Evolutionary conservation across 768 basidiomycete species (phyloP).

Genomic region (Boletus vinaceobasis): DNA sequence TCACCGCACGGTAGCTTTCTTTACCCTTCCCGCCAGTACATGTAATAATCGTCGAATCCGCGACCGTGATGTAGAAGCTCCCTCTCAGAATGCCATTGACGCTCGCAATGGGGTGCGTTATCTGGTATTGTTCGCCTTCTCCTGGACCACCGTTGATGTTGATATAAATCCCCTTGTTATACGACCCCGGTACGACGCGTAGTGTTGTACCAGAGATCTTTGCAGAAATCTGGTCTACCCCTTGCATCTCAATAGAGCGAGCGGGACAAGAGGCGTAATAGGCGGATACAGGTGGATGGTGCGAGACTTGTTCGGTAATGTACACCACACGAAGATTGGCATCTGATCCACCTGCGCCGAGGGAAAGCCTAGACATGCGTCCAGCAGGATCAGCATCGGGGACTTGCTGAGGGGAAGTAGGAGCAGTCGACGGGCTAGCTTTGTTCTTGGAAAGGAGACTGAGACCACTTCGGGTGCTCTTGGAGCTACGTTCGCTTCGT

Average conservation of each 20-base stretch:
- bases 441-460: slow-evolving; percentile 53
- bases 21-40: slow-evolving; percentile 66
- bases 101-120: slow-evolving; percentile 84
- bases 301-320: slow-evolving; percentile 92
- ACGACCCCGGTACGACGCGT: slow-evolving; percentile 76
- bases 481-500: slow-evolving; percentile 52
- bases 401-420: slow-evolving; percentile 46
- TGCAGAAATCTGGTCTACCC: slow-evolving; percentile 92
- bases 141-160: slow-evolving; percentile 69
- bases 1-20: slow-evolving; percentile 69
- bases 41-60: slow-evolving; percentile 76
- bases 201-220: slow-evolving; percentile 86
- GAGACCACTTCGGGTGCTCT: slow-evolving; percentile 56
- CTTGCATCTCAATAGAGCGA: slow-evolving; percentile 65
- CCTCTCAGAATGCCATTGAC: slow-evolving; percentile 93
- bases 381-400: slow-evolving; percentile 43
- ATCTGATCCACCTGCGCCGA: slow-evolving; percentile 36
- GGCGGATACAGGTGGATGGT: slow-evolving; percentile 93
- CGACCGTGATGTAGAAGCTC: slow-evolving; percentile 85
- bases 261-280: slow-evolving; percentile 77
- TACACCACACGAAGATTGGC: slow-evolving; percentile 61
- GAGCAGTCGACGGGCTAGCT: slow-evolving; percentile 31
- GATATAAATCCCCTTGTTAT: slow-evolving; percentile 88
- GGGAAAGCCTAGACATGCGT: slow-evolving; percentile 59
- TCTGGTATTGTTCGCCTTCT: slow-evolving; percentile 77